Conservation (phyloP, 257 asterid species). For the Nicotiana tabacum region DNA sequence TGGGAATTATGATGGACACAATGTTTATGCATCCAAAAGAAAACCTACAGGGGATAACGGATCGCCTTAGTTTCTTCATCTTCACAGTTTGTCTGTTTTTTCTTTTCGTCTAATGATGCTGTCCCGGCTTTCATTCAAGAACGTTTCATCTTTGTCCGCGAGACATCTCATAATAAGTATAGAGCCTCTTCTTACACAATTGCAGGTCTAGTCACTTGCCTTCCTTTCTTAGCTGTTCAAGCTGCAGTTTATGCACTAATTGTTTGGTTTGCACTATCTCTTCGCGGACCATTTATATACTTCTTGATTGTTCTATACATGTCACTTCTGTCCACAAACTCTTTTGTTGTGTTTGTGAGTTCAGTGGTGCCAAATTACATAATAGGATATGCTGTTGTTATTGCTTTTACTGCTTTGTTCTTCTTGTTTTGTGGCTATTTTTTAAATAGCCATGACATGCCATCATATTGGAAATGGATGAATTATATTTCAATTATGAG, state of each 20-base stretch:
- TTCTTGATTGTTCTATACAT: constrained; percentile 57
- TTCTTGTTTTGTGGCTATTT: constrained; percentile 71
- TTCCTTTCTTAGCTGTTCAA: constrained; percentile 67
- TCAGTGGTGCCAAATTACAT: constrained; percentile 83
- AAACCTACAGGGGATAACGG: constrained; percentile 47
- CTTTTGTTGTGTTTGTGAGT: constrained; percentile 64
- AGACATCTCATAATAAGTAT: constrained; percentile 19
- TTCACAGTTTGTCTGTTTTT: constrained; percentile 74
- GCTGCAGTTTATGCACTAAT: constrained; percentile 53
- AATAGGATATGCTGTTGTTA: constrained; percentile 71
- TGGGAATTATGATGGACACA: constrained; percentile 81
- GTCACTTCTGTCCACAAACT: constrained; percentile 56
- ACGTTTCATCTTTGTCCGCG: constrained; percentile 59
- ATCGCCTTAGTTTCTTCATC: constrained; percentile 67
- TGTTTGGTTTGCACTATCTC: constrained; percentile 57
- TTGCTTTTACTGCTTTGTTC: constrained; percentile 74
- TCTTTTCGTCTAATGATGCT: constrained; percentile 79
- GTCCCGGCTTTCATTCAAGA: constrained; percentile 89
- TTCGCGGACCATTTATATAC: constrained; percentile 37
- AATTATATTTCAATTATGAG: constrained; percentile 61
- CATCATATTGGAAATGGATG: constrained; percentile 75
- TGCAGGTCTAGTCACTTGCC: constrained; percentile 67
- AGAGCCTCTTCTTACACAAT: constrained; percentile 76
- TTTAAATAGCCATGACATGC: constrained; percentile 44
- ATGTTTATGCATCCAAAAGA: constrained; percentile 52